Conservation (phyloP, 2,329 filamentous ascomycete species). For the Pseudocercospora pini-densiflorae region DNA sequence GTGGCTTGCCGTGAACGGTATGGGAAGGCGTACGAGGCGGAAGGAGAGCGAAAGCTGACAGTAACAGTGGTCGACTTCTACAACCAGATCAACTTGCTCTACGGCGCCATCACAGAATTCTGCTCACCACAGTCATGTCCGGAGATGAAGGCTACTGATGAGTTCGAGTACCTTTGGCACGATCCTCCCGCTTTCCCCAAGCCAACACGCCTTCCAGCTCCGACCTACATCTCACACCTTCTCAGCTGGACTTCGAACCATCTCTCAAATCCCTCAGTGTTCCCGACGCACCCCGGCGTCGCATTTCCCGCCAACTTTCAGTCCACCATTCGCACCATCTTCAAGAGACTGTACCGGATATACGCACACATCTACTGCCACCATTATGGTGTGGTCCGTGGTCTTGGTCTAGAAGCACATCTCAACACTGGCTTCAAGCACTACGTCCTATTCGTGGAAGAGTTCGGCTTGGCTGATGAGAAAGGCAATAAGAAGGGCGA, state of each 20-base stretch:
- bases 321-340: constrained; percentile 96
- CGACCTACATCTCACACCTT: constrained; percentile 95
- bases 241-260: constrained; percentile 96
- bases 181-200: constrained; percentile 92
- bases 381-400: constrained; percentile 94
- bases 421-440: constrained; percentile 99
- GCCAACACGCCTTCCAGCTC: constrained; percentile 96
- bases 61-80: constrained; percentile 97
- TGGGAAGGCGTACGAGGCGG: constrained; percentile 36
- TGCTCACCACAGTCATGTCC: constrained; percentile 97
- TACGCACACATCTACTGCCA: constrained; percentile 98
- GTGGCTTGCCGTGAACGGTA: constrained; percentile 97
- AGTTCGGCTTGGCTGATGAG: constrained; percentile 88
- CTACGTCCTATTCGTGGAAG: constrained; percentile 97
- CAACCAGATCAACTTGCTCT: constrained; percentile 99
- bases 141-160: constrained; percentile 99
- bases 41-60: constrained; percentile 11
- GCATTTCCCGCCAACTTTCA: constrained; percentile 91
- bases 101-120: constrained; percentile 98
- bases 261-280: constrained; percentile 93
- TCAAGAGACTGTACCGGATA: constrained; percentile 98
- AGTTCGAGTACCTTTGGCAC: constrained; percentile 99
- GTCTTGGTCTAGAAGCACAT: constrained; percentile 93
- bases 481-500: constrained; percentile 66
- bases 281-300: constrained; percentile 75